Conservation (phyloP, 2,329 filamentous ascomycete genomes). For the Tympanopsis confertula region DNA sequence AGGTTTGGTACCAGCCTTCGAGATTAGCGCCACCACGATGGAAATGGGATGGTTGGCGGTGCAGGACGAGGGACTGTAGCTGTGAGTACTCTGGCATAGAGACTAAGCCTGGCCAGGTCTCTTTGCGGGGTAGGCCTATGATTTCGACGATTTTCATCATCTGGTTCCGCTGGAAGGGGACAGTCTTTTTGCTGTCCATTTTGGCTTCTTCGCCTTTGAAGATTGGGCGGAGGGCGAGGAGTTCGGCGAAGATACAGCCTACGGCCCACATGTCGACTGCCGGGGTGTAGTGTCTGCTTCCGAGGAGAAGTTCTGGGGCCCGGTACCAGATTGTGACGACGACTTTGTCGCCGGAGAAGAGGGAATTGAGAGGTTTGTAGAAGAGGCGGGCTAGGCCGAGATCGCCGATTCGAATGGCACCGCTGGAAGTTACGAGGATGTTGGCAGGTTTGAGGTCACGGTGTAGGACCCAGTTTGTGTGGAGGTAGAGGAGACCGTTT, state of each 20-base stretch:
- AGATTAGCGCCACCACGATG: slow-evolving; percentile 39
- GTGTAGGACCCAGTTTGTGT: slow-evolving; percentile 94
- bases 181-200: slow-evolving; percentile 95
- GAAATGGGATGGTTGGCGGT: slow-evolving; percentile 19
- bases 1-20: slow-evolving; percentile 38
- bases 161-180: slow-evolving; percentile 93
- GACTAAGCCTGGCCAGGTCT: slow-evolving; percentile 73
- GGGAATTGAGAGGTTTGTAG: slow-evolving; percentile 80
- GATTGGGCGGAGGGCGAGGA: slow-evolving; percentile 80
- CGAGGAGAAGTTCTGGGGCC: slow-evolving; percentile 83
- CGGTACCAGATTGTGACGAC: slow-evolving; percentile 99
- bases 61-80: slow-evolving; percentile 42
- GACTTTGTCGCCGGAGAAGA: slow-evolving; percentile 92
- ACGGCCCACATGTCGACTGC: slow-evolving; percentile 97
- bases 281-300: slow-evolving; percentile 89
- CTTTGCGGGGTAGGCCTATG: slow-evolving; percentile 78
- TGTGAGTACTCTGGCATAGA: slow-evolving; percentile 81
- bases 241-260: slow-evolving; percentile 92
- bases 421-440: slow-evolving; percentile 89
- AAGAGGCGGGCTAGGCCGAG: slow-evolving; percentile 84
- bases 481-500: slow-evolving; percentile 87
- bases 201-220: slow-evolving; percentile 99
- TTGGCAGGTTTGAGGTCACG: slow-evolving; percentile 95
- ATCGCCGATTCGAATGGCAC: slow-evolving; percentile 90
- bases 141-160: slow-evolving; percentile 99